Evolutionary conservation across 2,329 filamentous ascomycete species (phyloP).

Genomic region (Fusarium begoniae): DNA sequence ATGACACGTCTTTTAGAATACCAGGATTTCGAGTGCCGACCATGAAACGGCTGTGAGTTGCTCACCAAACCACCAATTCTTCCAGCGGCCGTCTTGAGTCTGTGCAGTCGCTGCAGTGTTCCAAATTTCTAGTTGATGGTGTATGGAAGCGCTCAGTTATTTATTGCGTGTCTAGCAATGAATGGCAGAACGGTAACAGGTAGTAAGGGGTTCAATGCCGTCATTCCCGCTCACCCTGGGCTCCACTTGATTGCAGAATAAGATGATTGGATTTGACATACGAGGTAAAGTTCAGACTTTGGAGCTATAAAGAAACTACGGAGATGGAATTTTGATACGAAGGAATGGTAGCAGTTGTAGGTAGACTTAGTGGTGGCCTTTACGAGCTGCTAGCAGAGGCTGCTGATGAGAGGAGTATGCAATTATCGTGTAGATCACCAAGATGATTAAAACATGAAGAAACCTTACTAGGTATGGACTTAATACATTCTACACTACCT

Average conservation of each 20-base stretch:
- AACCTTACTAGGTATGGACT: not conserved
- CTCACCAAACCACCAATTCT: not conserved
- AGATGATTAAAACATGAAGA: not conserved
- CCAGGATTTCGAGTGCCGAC: not conserved
- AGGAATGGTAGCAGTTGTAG: not conserved
- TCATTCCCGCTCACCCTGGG: conserved; percentile 20
- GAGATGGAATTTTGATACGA: not conserved
- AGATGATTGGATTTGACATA: conserved; percentile 2
- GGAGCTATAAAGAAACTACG: not conserved
- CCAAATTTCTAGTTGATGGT: not conserved
- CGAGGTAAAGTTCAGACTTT: not conserved
- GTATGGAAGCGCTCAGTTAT: conserved; percentile 1
- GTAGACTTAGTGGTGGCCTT: not conserved
- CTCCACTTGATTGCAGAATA: conserved; percentile 22
- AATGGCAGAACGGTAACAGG: not conserved
- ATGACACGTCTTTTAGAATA: conserved; percentile 10
- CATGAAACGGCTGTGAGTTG: not conserved
- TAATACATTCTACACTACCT: too few species aligned
- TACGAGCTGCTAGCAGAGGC: not conserved
- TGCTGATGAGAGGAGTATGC: not conserved
- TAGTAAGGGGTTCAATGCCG: conserved; percentile 18
- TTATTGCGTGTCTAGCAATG: conserved; percentile 2
- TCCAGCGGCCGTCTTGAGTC: not conserved
- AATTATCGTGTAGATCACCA: not conserved
- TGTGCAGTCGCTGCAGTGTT: not conserved